Conservation (phyloP, 1,284 basidiomycete genomes). For the Pholiota adiposa region DNA sequence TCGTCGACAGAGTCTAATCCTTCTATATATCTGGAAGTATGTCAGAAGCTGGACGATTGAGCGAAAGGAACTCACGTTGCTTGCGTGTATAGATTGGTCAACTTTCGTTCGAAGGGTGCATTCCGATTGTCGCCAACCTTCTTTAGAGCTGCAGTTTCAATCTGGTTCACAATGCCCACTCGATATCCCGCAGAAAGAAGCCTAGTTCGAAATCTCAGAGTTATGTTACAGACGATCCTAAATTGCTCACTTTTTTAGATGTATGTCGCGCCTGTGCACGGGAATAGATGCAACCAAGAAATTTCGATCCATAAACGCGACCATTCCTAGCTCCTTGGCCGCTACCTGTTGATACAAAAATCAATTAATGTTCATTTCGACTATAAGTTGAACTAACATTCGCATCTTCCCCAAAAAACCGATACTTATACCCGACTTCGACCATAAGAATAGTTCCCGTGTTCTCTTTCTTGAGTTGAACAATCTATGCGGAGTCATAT, state of each 20-base stretch:
- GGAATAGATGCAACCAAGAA: constrained; percentile 87
- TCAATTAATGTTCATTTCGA: background rate
- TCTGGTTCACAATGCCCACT: constrained; percentile 91
- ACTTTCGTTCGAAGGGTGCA: constrained; percentile 79
- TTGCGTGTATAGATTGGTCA: constrained; percentile 87
- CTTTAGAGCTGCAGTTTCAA: constrained; percentile 95
- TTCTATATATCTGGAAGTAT: constrained; percentile 66
- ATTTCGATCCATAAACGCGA: constrained; percentile 79
- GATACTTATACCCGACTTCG: constrained; percentile 90
- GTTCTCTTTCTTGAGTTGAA: constrained; percentile 74
- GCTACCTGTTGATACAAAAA: constrained; percentile 56
- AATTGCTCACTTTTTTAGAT: constrained; percentile 81
- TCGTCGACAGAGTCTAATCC: constrained; percentile 73
- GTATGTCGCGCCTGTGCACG: constrained; percentile 79
- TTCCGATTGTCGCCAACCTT: constrained; percentile 86
- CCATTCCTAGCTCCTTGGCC: constrained; percentile 82
- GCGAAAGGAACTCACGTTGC: constrained; percentile 72
- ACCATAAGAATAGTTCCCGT: constrained; percentile 83
- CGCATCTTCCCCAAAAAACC: constrained; percentile 90
- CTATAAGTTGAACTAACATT: constrained; percentile 47
- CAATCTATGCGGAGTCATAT: constrained; percentile 61
- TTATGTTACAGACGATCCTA: background rate
- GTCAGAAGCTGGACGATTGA: constrained; percentile 10
- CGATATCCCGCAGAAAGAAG: constrained; percentile 87
- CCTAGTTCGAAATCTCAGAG: constrained; percentile 40